Conservation (phyloP, 73 alveolate genomes). For the Tetrahymena borealis region DNA sequence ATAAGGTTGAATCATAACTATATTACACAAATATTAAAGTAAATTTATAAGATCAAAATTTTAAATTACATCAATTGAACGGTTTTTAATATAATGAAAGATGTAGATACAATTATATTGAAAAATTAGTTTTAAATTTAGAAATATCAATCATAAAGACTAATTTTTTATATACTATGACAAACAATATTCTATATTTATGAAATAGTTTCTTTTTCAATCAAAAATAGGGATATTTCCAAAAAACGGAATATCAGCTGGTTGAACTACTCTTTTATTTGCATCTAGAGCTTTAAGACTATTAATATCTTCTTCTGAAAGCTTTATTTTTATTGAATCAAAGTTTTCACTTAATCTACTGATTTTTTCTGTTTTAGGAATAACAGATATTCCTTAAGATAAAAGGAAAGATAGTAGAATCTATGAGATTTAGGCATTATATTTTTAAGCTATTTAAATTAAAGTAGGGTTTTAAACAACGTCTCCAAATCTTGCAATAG, state of each 20-base stretch:
- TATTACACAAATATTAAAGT: too few species aligned
- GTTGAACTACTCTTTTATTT: background rate
- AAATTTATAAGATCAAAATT: too few species aligned
- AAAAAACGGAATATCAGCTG: background rate
- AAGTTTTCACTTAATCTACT: constrained; percentile 66
- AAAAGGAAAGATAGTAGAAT: constrained; percentile 67
- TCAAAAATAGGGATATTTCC: background rate
- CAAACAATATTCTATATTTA: background rate
- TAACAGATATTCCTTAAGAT: constrained; percentile 50
- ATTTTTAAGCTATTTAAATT: constrained; percentile 49
- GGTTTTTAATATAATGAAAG: too few species aligned
- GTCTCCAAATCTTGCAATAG: constrained; percentile 51
- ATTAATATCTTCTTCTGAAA: background rate
- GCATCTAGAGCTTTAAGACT: background rate
- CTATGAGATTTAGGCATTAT: constrained; percentile 56
- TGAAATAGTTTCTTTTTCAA: background rate
- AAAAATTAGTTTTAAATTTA: background rate
- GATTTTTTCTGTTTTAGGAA: constrained; percentile 62
- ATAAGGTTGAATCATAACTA: too few species aligned
- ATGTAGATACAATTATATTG: too few species aligned
- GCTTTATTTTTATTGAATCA: background rate
- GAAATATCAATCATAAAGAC: background rate
- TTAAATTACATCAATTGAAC: too few species aligned
- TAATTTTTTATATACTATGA: background rate
- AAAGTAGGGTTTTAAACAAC: constrained; percentile 26